Base-by-base conservation (phyloP, 1,284 basidiomycete species). In the Ustilago sp. region DNA sequence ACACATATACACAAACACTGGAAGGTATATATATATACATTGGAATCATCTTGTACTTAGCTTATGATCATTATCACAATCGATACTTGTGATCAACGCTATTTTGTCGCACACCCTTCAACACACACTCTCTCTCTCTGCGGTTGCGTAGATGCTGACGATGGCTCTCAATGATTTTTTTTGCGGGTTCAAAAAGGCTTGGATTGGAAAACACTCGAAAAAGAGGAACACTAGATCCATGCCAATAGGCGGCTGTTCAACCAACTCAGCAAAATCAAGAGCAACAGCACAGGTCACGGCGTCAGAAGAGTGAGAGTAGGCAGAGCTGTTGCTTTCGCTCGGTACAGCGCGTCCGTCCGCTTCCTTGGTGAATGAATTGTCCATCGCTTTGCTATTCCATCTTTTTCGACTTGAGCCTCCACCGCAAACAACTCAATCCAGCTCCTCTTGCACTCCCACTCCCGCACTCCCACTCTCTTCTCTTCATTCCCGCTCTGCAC, bases 251-350 rank as follows among this genome's bases (percentile, higher is more conserved):
- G 43, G 43, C 19, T 45, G 36, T 38, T 13, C 36, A 38, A 9
- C 36, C 35, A 52, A 7, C 38, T 15, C 8, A 13, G 36, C 59
- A 47, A 28, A 59, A 59, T 11, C 13, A 23, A 34, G 13, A 52
- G 23, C 35, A n/a, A 38, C 54, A 43, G 41, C 38, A 34, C 58
- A 51, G 45, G n/a, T 1, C 23, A 31, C 2, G 15, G 13, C 32
- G n/a, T 39, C 45, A 52, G 19, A 34, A 52, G 35, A 52, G 17
- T 6, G 5, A 7, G 35, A 32, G 50, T 34, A 36, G 36, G 45
- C 51, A 54, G 55, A 48, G 51, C 28, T 70, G 32, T 67, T 55
- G 41, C 39, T 58, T 62, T 62, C 64, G 64, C 60, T 66, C 64
- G 57, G 60, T 59, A 59, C 63, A 63, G 39, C 57, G 48, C 48